Conservation (phyloP, 306 rosid genomes). For the Bauhinia variegata region DNA sequence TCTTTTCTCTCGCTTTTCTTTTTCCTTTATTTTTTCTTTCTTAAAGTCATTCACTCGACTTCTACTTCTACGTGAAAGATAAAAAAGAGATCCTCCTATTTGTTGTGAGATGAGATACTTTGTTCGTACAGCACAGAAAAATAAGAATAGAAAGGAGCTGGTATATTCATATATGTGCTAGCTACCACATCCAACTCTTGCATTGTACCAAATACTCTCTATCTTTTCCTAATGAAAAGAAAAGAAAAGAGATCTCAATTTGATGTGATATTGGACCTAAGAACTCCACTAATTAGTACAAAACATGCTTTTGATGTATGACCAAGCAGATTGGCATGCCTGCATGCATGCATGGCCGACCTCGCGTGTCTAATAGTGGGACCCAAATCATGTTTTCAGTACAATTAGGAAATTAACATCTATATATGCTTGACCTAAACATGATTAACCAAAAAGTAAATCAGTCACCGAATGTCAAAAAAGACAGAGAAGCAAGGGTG, state of each 20-base stretch:
- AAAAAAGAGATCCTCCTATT: conserved; percentile 60
- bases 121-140: conserved; percentile 37
- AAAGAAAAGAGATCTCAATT: conserved; percentile 25
- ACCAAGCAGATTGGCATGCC: conserved; percentile 39
- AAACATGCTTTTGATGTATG: conserved; percentile 63
- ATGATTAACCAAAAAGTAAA: conserved; percentile 59
- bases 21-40: conserved; percentile 51
- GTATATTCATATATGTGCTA: conserved; percentile 72
- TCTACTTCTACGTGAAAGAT: conserved; percentile 71
- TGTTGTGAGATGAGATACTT: conserved; percentile 45
- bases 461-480: conserved; percentile 66
- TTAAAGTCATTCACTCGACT: conserved; percentile 63
- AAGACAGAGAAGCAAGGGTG: conserved; percentile 48
- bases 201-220: conserved; percentile 35
- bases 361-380: conserved; percentile 70
- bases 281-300: conserved; percentile 48
- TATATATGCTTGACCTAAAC: conserved; percentile 69
- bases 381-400: conserved; percentile 52
- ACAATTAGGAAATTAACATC: conserved; percentile 43
- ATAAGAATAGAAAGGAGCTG: conserved; percentile 46
- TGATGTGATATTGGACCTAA: conserved; percentile 66
- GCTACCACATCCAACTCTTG: conserved; percentile 39
- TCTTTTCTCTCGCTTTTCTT: conserved; percentile 36
- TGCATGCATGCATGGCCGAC: conserved; percentile 68
- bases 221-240: conserved; percentile 32